Evolutionary conservation across 1,139 yeast genomes (phyloP).

Genomic region (Saccharomyces hybrid): DNA sequence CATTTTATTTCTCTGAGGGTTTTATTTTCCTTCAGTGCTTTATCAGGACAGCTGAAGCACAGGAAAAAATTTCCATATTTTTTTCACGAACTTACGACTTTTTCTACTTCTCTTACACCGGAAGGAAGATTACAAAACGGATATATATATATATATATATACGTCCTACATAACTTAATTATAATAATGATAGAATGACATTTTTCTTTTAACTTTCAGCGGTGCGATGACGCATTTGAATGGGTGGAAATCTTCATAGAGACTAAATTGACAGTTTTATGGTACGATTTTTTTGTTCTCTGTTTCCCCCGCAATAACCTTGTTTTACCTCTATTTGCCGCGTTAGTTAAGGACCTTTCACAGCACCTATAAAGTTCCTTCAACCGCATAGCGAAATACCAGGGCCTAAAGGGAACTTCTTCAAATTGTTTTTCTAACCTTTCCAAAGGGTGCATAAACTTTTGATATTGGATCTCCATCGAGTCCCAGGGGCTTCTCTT

Average conservation of each 20-base stretch:
- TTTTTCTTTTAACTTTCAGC: not conserved
- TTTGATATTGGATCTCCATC: not conserved
- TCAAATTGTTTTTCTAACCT: not conserved
- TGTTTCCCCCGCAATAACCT: not conserved
- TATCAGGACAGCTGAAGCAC: not conserved
- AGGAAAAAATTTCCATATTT: not conserved
- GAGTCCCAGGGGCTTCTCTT: not conserved
- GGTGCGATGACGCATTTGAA: not conserved
- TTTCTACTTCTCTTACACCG: not conserved
- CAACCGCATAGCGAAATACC: not conserved
- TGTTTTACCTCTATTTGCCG: conserved; percentile 1
- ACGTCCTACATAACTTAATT: not conserved
- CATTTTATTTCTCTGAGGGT: not conserved
- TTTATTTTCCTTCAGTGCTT: not conserved
- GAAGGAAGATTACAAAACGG: not conserved
- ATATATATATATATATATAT: not conserved
- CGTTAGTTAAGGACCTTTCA: not conserved
- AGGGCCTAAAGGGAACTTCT: not conserved
- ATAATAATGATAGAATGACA: not conserved
- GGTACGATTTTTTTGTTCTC: not conserved
- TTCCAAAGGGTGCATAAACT: not conserved
- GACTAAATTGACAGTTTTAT: not conserved
- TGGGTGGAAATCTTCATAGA: not conserved
- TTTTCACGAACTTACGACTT: not conserved
- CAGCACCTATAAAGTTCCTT: not conserved